Evolutionary conservation across 2,329 filamentous ascomycete species (phyloP).

Genomic region (Metarhizium brunneum): DNA sequence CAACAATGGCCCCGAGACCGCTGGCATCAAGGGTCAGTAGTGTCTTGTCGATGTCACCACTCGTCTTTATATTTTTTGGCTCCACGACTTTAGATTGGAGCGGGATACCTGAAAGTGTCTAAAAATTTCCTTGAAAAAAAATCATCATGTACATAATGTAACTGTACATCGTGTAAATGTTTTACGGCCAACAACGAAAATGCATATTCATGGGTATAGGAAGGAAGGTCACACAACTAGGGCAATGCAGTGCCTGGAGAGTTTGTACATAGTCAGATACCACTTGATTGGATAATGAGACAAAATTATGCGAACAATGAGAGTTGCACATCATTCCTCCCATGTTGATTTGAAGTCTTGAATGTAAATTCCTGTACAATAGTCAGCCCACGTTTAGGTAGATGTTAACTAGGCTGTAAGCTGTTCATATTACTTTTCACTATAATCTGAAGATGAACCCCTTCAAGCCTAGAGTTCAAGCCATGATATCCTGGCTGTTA

Average conservation of each 20-base stretch:
- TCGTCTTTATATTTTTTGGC: background rate
- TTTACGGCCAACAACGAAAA: background rate
- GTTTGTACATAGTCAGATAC: slow-evolving; percentile 1
- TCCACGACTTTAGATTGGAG: background rate
- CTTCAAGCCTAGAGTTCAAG: background rate
- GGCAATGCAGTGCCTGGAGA: background rate
- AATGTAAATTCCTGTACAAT: too few species aligned
- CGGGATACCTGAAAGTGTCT: background rate
- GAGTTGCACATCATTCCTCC: too few species aligned
- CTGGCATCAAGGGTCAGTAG: slow-evolving; percentile 11
- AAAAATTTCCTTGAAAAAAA: slow-evolving; percentile 1
- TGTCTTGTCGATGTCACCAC: background rate
- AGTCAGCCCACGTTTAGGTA: too few species aligned
- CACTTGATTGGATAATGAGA: background rate
- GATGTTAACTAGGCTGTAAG: too few species aligned
- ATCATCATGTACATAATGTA: background rate
- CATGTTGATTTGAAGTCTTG: too few species aligned
- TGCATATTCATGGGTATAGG: background rate
- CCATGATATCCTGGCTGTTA: background rate
- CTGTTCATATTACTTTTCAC: background rate
- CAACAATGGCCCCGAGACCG: slow-evolving; percentile 5
- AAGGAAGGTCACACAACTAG: background rate
- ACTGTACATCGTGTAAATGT: background rate
- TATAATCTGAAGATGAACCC: background rate
- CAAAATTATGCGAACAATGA: background rate